Evolutionary conservation across 106 monocot genomes (phyloP).

Genomic region (Triglochin maritima): DNA sequence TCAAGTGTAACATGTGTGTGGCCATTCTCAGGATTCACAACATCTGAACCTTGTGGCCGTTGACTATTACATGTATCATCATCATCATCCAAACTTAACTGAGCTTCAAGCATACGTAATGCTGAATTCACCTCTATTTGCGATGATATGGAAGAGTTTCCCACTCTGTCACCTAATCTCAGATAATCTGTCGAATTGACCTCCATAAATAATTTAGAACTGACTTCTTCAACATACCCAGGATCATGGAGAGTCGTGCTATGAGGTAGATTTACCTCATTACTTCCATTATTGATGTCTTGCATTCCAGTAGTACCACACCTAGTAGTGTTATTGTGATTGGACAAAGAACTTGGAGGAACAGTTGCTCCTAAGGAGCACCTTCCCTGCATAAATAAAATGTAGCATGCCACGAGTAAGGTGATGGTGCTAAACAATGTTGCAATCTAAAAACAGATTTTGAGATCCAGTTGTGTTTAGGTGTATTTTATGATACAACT

Average conservation of each 20-base stretch:
- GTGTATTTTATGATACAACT: too few relatives aligned
- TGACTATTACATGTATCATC: not conserved
- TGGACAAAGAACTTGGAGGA: conserved; percentile 11
- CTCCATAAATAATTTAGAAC: not conserved
- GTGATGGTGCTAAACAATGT: too few relatives aligned
- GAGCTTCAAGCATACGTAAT: conserved; percentile 8
- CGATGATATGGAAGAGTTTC: not conserved
- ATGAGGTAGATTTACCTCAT: not conserved
- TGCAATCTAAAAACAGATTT: too few relatives aligned
- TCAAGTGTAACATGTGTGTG: not conserved
- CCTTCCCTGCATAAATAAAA: conserved; percentile 19
- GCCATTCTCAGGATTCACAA: not conserved
- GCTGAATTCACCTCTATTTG: not conserved
- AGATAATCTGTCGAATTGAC: not conserved
- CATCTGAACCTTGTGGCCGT: conserved; percentile 1
- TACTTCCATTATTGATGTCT: not conserved
- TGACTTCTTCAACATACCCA: conserved; percentile 6
- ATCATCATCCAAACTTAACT: conserved; percentile 21
- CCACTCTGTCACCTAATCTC: not conserved
- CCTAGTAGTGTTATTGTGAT: conserved; percentile 13
- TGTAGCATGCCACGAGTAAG: not conserved
- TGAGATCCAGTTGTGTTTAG: too few relatives aligned
- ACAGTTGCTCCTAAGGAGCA: conserved; percentile 13
- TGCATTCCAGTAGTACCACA: conserved; percentile 4
- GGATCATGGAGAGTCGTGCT: not conserved